phyloP scores from a whole-genome alignment of 768 basidiomycete species.

The Termitomyces sp. region DNA sequence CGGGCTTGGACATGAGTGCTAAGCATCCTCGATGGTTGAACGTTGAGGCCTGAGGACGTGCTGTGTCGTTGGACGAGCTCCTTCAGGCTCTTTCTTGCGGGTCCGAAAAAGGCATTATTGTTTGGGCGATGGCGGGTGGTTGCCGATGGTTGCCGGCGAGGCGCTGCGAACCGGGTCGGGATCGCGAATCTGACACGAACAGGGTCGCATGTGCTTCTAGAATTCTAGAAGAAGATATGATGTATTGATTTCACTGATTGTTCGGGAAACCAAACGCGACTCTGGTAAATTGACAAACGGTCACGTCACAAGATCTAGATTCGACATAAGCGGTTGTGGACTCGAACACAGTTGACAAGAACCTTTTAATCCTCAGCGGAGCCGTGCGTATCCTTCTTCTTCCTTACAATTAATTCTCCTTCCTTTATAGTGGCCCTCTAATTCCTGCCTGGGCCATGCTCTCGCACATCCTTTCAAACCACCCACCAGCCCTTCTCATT shows the following conservation, averaged over 20 bases:
- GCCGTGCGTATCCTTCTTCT: conserved; percentile 14
- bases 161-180: conserved; percentile 14
- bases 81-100: too few species aligned
- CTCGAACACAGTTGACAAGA: conserved; percentile 11
- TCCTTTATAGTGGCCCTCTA: conserved; percentile 15
- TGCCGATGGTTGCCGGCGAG: conserved; percentile 2
- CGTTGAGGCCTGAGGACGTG: too few species aligned
- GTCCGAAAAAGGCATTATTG: conserved; percentile 6
- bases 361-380: conserved; percentile 21
- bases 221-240: conserved; percentile 25
- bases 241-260: conserved; percentile 26
- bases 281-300: conserved; percentile 21
- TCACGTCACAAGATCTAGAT: conserved; percentile 35
- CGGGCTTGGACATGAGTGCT: neutral
- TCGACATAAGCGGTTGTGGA: conserved; percentile 20
- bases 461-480: conserved; percentile 18
- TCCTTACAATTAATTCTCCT: conserved; percentile 7
- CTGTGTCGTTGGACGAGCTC: too few species aligned
- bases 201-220: conserved; percentile 25
- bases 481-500: conserved; percentile 19
- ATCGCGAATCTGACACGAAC: conserved; percentile 12
- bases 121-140: conserved; percentile 14
- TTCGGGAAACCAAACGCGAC: conserved; percentile 19
- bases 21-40: too few species aligned
- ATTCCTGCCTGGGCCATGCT: conserved; percentile 16